A percentile compares a stretch with the other conserved stretches of the same genome.
phyloP scores from a whole-genome alignment of 2,329 filamentous ascomycete species.

The Diaporthe destruens region DNA sequence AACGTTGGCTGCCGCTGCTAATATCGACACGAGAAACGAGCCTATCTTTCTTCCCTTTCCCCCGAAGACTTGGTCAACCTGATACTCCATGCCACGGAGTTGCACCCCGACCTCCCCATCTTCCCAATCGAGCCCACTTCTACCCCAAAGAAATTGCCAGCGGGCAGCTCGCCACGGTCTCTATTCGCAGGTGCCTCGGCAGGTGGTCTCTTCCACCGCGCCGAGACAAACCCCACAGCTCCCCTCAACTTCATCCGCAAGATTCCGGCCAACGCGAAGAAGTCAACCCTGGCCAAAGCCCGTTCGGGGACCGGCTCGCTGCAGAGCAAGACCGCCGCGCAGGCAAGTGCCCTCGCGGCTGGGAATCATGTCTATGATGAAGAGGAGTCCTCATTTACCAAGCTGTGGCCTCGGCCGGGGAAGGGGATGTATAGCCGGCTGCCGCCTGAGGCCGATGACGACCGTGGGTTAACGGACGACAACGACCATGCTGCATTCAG shows the following conservation, averaged over 20 bases:
- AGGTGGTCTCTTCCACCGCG: conserved; percentile 48
- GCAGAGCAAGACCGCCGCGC: conserved; percentile 39
- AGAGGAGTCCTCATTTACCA: conserved; percentile 47
- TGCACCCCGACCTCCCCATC: conserved; percentile 75
- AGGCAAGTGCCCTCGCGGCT: conserved; percentile 22
- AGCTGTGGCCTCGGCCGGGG: conserved; percentile 48
- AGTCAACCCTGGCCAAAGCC: conserved; percentile 41
- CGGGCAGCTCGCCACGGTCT: conserved; percentile 48
- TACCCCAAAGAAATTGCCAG: conserved; percentile 15
- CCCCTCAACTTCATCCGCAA: conserved; percentile 57
- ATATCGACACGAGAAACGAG: conserved; percentile 62
- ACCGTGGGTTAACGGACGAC: conserved; percentile 46
- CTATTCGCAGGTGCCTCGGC: conserved; percentile 43
- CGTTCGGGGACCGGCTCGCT: conserved; percentile 38
- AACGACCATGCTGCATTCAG: conserved; percentile 50
- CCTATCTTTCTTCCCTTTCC: conserved; percentile 72
- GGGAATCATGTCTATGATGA: conserved; percentile 44
- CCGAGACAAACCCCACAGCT: conserved; percentile 52
- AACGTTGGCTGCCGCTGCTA: neutral
- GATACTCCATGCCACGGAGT: conserved; percentile 70
- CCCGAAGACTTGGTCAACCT: conserved; percentile 73
- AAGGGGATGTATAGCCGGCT: conserved; percentile 48
- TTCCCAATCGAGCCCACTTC: conserved; percentile 59
- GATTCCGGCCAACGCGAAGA: conserved; percentile 45
- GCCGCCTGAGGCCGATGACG: conserved; percentile 47